Evolutionary conservation across 179 eudicot species (phyloP).

Genomic region (Gypsophila paniculata): DNA sequence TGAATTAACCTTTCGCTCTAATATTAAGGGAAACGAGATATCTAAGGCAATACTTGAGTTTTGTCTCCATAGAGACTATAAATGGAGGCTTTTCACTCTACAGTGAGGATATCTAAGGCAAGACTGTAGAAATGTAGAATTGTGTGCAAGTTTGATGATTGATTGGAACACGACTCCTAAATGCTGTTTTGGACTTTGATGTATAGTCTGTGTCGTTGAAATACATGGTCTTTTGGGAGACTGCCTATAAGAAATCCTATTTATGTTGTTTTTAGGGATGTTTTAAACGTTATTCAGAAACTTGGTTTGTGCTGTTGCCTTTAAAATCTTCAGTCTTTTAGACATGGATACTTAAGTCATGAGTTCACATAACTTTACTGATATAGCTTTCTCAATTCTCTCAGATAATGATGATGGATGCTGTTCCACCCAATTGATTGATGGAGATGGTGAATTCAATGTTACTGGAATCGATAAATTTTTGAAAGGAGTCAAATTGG

Average conservation of each 20-base stretch:
- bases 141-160: neutral
- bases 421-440: conserved; percentile 51
- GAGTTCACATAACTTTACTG: neutral
- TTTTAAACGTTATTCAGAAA: neutral
- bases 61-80: conserved; percentile 5
- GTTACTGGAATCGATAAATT: conserved; percentile 44
- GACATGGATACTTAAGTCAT: neutral
- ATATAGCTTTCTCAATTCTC: conserved; percentile 8
- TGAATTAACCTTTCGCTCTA: neutral
- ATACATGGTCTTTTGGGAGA: neutral
- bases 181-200: neutral
- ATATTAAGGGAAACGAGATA: conserved; percentile 4
- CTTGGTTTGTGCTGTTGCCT: neutral
- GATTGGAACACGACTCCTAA: neutral
- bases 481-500: conserved; percentile 43
- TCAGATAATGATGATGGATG: conserved; percentile 31
- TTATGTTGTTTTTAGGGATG: conserved; percentile 2
- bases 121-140: neutral
- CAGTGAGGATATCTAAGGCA: neutral
- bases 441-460: conserved; percentile 51
- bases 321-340: neutral
- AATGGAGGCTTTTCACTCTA: neutral
- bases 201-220: neutral
- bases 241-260: too few relatives aligned
- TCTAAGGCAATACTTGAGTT: neutral